phyloP scores from a whole-genome alignment of 2,329 filamentous ascomycete species.

The Phaeomoniella chlamydospora region DNA sequence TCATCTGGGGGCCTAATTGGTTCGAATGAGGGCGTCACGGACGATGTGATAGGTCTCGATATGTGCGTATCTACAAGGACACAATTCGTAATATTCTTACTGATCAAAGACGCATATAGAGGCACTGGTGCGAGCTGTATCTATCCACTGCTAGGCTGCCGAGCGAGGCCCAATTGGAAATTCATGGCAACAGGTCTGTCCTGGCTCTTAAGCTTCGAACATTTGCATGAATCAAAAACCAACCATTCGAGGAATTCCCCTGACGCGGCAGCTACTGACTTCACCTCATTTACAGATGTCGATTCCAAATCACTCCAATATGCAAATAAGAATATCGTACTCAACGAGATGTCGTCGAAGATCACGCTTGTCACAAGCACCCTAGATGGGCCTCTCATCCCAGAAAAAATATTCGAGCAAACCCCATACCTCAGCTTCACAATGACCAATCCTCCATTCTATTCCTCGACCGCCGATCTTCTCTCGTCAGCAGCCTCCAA shows the following conservation, averaged over 20 bases:
- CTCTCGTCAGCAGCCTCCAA: conserved; percentile 51
- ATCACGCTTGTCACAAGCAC: conserved; percentile 49
- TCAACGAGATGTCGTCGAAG: conserved; percentile 49
- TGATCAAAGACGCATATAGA: conserved; percentile 16
- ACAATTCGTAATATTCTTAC: conserved; percentile 2
- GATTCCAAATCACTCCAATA: conserved; percentile 54
- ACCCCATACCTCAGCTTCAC: conserved; percentile 38
- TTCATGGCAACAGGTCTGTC: conserved; percentile 51
- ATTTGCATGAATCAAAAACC: no score
- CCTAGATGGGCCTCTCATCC: conserved; percentile 43
- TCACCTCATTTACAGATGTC: no score
- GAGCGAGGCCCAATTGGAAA: conserved; percentile 52
- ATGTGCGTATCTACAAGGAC: conserved; percentile 33
- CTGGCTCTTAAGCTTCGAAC: no score
- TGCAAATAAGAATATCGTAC: conserved; percentile 51
- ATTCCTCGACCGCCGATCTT: conserved; percentile 59
- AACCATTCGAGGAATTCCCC: no score
- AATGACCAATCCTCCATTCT: conserved; percentile 95
- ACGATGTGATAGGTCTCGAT: conserved; percentile 57
- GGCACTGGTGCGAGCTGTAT: conserved; percentile 87
- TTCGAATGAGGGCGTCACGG: conserved; percentile 37
- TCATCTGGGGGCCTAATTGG: conserved; percentile 37
- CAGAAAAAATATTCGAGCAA: conserved; percentile 19
- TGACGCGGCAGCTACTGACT: no score
- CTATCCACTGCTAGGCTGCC: conserved; percentile 70